phyloP scores from a whole-genome alignment of 1,139 yeast genomes.

The Geotrichum fermentans region DNA sequence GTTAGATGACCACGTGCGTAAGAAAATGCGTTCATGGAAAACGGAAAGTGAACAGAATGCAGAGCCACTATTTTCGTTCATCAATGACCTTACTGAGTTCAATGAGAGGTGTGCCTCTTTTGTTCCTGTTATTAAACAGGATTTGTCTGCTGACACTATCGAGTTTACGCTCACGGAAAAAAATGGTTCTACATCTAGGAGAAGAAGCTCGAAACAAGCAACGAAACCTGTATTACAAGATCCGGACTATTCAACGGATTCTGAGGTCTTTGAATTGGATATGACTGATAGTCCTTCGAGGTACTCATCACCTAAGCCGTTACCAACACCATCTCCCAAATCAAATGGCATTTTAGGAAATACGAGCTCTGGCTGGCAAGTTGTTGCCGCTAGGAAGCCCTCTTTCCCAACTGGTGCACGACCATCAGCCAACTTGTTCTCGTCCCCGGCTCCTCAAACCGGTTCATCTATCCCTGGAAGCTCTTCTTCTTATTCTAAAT shows the following conservation, averaged over 20 bases:
- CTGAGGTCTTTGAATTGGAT: slow-evolving; percentile 18
- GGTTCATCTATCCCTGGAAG: neutral
- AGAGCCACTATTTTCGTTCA: slow-evolving; percentile 2
- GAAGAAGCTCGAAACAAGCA: slow-evolving; percentile 7
- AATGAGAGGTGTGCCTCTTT: slow-evolving; percentile 15
- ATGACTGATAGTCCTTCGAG: slow-evolving; percentile 3
- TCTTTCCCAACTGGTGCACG: slow-evolving; percentile 12
- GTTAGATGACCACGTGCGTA: slow-evolving; percentile 12
- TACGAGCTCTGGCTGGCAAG: slow-evolving; percentile 14
- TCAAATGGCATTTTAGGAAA: neutral
- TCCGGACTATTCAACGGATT: slow-evolving; percentile 2
- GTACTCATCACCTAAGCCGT: neutral
- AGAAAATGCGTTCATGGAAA: neutral
- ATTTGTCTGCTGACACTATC: slow-evolving; percentile 1
- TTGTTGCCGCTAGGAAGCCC: slow-evolving; percentile 14
- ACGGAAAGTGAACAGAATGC: neutral
- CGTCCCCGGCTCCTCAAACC: neutral
- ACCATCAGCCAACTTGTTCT: neutral
- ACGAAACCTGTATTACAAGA: neutral
- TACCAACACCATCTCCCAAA: slow-evolving; percentile 10
- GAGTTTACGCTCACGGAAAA: slow-evolving; percentile 9
- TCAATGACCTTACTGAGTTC: slow-evolving; percentile 14
- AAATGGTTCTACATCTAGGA: neutral
- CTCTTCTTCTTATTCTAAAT: no score
- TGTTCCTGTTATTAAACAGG: slow-evolving; percentile 13